Evolutionary conservation across 257 asterid genomes (phyloP), one percentile per base, ranked within the genome.

Genomic region (Solanum raphanifolium): DNA sequence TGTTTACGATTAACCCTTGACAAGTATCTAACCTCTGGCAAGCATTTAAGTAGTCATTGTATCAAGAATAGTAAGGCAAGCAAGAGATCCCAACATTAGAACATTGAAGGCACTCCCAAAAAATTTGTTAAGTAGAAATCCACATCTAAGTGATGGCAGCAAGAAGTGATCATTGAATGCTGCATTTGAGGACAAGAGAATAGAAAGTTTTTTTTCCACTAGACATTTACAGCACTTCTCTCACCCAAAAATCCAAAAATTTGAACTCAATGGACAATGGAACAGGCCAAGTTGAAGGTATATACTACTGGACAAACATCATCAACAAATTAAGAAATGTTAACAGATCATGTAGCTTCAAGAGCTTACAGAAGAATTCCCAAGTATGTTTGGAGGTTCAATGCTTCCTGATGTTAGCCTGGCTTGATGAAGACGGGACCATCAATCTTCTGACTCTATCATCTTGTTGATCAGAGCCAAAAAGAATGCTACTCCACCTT

Each of bases 401-500:
- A 79, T 65, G 87, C 93, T 91, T 94, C 89, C 95, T 89, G 84
- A 86, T 90, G 89, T 87, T 91, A 32, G 92, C 86, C 89, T 88
- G 89, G 35, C 88, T 87, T 39, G 98, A 94, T 21, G 98, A 92
- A 76, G 95, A 91, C 7, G 98, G 92, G 3, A 88, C 89, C 90
- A 86, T 87, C 62, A 86, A 91, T 46, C 88, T 93, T 12, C 89
- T 84, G 27, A 81, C 69, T 39, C 87, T 87, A 69, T 92, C 94
- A 11, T 93, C 93, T 5, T 92, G 90, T 2, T 92, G 90, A 34
- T 94, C 98, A 16, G 98, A 86, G 8, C 98, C 98, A 55, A 97
- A 95, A 71, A 95, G 94, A 38, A 92, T 93, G 90, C 89, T 92
- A 68, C 93, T 92, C 99, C 99, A 95, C 87, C 95, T 91, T 81